phyloP scores from a whole-genome alignment of 345 rosid species.

The Rhodomyrtus tomentosa region DNA sequence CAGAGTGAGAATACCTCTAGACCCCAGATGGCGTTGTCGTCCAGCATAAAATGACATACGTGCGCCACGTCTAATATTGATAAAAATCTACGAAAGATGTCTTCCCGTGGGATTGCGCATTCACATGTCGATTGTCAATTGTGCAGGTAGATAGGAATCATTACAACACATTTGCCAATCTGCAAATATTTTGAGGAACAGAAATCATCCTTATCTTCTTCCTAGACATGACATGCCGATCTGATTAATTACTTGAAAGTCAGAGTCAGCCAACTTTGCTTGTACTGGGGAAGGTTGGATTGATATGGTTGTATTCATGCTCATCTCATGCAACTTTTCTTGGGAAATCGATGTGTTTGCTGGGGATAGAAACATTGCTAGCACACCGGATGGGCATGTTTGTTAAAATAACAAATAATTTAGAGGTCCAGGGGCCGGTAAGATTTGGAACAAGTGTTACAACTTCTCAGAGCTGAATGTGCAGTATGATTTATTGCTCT shows the following conservation, averaged over 20 bases:
- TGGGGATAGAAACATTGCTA: neutral
- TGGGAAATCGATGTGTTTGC: neutral
- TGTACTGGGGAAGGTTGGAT: neutral
- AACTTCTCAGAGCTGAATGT: neutral
- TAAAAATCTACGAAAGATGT: neutral
- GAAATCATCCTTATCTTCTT: neutral
- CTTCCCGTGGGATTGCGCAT: neutral
- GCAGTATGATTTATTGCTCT: neutral
- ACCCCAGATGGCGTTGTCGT: neutral
- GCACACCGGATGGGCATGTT: neutral
- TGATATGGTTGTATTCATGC: neutral
- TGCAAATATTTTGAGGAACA: neutral
- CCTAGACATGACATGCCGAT: neutral
- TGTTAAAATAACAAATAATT: neutral
- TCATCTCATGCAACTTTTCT: neutral
- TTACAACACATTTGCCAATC: neutral
- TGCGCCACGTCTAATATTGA: neutral
- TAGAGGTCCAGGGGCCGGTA: neutral
- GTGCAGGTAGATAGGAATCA: neutral
- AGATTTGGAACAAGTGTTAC: neutral
- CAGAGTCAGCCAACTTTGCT: neutral
- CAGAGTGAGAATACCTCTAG: neutral
- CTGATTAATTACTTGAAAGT: neutral
- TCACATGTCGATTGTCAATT: neutral
- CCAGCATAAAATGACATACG: neutral